Evolutionary conservation across 176 grass and related monocot genomes (phyloP).

Genomic region (Stipa capillata): DNA sequence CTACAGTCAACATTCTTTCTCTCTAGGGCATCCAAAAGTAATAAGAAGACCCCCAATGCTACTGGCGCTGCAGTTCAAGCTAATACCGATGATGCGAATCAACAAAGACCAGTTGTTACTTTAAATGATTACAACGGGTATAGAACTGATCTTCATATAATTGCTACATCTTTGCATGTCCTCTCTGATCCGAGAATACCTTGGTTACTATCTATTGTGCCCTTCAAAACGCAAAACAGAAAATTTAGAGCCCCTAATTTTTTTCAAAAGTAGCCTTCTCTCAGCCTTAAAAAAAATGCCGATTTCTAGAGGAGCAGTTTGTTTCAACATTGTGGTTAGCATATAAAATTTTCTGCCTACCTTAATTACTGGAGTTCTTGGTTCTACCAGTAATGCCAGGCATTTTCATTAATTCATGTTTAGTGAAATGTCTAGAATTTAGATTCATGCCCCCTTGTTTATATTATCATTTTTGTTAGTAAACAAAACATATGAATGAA

Average conservation of each 20-base stretch:
- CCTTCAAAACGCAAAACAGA: not conserved
- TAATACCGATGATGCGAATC: conserved; percentile 28
- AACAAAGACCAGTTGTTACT: conserved; percentile 40
- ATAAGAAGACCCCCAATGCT: conserved; percentile 31
- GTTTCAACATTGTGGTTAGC: not conserved
- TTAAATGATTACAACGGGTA: conserved; percentile 69
- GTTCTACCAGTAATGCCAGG: not conserved
- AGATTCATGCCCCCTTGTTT: not conserved
- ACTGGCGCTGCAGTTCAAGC: conserved; percentile 30
- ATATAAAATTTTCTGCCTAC: not conserved
- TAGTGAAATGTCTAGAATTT: not conserved
- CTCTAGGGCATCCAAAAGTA: conserved; percentile 67
- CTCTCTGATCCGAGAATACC: not conserved
- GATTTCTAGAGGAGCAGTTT: not conserved
- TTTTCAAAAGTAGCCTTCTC: not conserved
- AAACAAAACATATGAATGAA: not conserved
- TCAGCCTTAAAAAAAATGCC: not conserved
- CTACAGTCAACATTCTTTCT: conserved; percentile 10
- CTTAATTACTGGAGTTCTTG: not conserved
- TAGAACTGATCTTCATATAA: not conserved
- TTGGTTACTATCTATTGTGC: not conserved
- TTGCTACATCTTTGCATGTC: conserved; percentile 13
- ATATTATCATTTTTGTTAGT: not conserved
- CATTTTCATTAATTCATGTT: not conserved
- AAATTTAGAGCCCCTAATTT: not conserved